These are phyloP conservation scores for Torrubiella hemipterigena DNA, from an alignment of 2,329 filamentous ascomycete species.

Conservation along the genomic window DNA sequence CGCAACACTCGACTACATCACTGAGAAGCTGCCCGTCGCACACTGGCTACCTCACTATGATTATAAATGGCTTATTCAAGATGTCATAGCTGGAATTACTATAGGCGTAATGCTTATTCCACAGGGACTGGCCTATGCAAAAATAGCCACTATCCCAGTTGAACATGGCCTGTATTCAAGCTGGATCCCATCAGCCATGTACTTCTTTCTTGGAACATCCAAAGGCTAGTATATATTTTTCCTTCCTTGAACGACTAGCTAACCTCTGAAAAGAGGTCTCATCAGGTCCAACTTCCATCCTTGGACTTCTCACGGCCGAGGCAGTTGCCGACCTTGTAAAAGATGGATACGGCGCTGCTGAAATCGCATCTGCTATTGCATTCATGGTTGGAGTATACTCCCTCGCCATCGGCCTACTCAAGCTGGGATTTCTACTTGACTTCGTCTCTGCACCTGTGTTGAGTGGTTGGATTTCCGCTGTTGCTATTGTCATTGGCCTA, in stretches of 20 bases:
- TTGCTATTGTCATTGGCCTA: slow-evolving; percentile 52
- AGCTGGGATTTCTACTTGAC: slow-evolving; percentile 52
- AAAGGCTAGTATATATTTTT: slow-evolving; percentile 30
- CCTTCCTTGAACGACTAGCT: neutral
- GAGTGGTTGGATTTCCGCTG: slow-evolving; percentile 53
- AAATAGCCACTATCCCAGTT: slow-evolving; percentile 48
- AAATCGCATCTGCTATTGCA: slow-evolving; percentile 48
- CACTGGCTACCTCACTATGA: slow-evolving; percentile 53
- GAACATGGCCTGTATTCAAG: slow-evolving; percentile 48
- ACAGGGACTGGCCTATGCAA: slow-evolving; percentile 49
- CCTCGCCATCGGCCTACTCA: slow-evolving; percentile 46
- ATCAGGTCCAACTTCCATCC: slow-evolving; percentile 51
- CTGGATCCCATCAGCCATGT: slow-evolving; percentile 45
- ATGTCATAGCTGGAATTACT: slow-evolving; percentile 49
- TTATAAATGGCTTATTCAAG: slow-evolving; percentile 47
- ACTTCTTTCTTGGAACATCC: slow-evolving; percentile 49
- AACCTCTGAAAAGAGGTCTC: slow-evolving; percentile 35
- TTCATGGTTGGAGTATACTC: slow-evolving; percentile 52
- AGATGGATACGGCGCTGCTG: slow-evolving; percentile 37
- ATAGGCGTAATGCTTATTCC: slow-evolving; percentile 49
- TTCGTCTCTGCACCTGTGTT: slow-evolving; percentile 55
- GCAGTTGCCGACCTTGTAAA: slow-evolving; percentile 39
- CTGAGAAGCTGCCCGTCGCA: slow-evolving; percentile 49
- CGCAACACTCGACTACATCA: slow-evolving; percentile 39
- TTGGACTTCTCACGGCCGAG: slow-evolving; percentile 50